These are phyloP conservation scores for Scheffersomyces stipitis DNA, from an alignment of 805 yeast species.

Conservation along the genomic window DNA sequence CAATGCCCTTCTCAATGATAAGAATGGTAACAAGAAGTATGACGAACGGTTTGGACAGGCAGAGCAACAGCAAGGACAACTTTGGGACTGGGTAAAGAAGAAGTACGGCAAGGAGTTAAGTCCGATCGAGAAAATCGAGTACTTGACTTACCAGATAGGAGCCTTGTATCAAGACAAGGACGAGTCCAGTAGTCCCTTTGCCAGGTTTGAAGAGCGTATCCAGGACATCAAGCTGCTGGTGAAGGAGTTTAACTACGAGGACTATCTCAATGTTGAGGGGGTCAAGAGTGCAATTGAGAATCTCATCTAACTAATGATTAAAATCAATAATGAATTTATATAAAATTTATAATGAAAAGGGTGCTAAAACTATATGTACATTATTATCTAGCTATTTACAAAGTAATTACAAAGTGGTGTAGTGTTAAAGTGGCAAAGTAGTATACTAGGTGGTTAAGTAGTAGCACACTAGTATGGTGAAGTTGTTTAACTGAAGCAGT, in stretches of 20 bases:
- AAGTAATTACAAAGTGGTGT: too few species aligned
- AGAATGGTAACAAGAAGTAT: constrained; percentile 1
- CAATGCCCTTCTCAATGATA: constrained; percentile 2
- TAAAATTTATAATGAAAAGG: too few species aligned
- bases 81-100: constrained; percentile 22
- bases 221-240: constrained; percentile 10
- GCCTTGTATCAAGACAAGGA: constrained; percentile 6
- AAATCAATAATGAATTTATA: too few species aligned
- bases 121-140: constrained; percentile 18
- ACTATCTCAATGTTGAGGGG: constrained; percentile 10
- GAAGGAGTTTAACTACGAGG: constrained; percentile 11
- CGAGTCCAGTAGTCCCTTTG: neutral
- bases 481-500: neutral
- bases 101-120: constrained; percentile 15
- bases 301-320: constrained; percentile 8
- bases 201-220: constrained; percentile 3
- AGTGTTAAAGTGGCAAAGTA: too few species aligned
- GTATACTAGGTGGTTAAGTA: too few species aligned
- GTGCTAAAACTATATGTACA: too few species aligned
- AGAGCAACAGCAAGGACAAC: constrained; percentile 4
- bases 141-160: constrained; percentile 17
- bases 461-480: neutral
- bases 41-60: neutral
- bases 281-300: constrained; percentile 10
- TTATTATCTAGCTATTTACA: too few species aligned